Percentiles rank a stretch among this genome's conserved stretches.
phyloP scores from a whole-genome alignment of 345 rosid genomes.

The Anastatica hierochuntica region DNA sequence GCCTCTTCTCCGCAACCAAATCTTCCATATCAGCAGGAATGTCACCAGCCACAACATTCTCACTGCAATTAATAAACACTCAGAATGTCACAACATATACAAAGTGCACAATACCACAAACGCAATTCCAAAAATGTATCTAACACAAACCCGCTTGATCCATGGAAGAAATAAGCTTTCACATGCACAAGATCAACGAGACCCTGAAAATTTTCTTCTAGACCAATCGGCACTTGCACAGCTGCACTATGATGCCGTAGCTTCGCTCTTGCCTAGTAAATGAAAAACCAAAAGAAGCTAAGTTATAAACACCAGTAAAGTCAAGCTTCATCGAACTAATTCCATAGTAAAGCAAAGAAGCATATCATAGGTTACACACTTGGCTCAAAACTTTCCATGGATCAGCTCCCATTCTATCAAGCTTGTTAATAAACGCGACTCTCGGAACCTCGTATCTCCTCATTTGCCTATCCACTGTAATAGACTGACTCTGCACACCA shows the following conservation, averaged over 20 bases:
- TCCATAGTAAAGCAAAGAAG: neutral
- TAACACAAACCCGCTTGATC: conserved; percentile 74
- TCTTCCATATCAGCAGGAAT: conserved; percentile 74
- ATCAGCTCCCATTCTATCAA: conserved; percentile 99
- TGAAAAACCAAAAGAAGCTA: neutral
- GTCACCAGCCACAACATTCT: conserved; percentile 59
- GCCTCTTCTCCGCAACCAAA: conserved; percentile 74
- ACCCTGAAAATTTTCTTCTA: conserved; percentile 86
- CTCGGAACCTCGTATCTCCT: conserved; percentile 95
- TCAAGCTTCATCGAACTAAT: neutral
- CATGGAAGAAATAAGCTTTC: conserved; percentile 69
- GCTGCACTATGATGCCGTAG: conserved; percentile 95
- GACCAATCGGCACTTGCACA: conserved; percentile 90
- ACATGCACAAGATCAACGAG: conserved; percentile 72
- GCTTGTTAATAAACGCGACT: conserved; percentile 90
- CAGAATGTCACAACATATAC: neutral
- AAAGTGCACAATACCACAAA: neutral
- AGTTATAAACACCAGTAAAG: neutral
- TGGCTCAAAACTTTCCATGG: conserved; percentile 97
- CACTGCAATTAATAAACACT: conserved; percentile 43
- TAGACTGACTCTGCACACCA: conserved; percentile 98
- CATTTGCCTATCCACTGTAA: conserved; percentile 98
- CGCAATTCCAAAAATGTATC: neutral
- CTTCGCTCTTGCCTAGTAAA: conserved; percentile 75
- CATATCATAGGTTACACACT: conserved; percentile 32